phyloP scores from a whole-genome alignment of 164 flowering plant species.

The Vitis riparia region DNA sequence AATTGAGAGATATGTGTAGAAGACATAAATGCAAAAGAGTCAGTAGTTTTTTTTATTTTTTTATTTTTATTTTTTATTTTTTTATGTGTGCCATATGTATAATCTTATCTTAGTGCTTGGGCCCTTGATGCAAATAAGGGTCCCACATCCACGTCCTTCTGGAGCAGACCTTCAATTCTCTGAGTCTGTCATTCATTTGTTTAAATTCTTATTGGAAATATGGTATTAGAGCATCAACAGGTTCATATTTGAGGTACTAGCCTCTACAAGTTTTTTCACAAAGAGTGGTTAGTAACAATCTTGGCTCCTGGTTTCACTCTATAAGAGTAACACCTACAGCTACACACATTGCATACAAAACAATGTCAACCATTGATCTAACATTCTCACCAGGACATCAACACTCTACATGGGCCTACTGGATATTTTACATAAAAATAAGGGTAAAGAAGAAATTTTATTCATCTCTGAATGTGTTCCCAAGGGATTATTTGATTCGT shows the following conservation, averaged over 20 bases:
- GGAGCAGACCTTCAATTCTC: constrained; percentile 53
- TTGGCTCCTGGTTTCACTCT: constrained; percentile 57
- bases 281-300: constrained; percentile 28
- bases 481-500: too few species aligned
- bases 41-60: neutral
- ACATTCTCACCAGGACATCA: constrained; percentile 76
- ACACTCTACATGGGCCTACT: constrained; percentile 53
- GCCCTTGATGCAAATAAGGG: constrained; percentile 79
- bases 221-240: neutral
- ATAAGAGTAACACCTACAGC: constrained; percentile 55
- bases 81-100: neutral
- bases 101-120: constrained; percentile 63
- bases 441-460: too few species aligned
- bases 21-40: neutral
- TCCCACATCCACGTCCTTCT: constrained; percentile 66
- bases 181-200: constrained; percentile 37
- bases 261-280: neutral
- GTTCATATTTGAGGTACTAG: too few species aligned
- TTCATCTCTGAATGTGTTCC: too few species aligned
- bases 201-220: too few species aligned
- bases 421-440: too few species aligned
- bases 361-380: constrained; percentile 42
- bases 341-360: constrained; percentile 31
- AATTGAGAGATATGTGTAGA: constrained; percentile 64
- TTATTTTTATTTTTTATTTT: neutral